Evolutionary conservation across 1,284 basidiomycete species (phyloP), one percentile per base, ranked within the genome.

Genomic region (Ganoderma resinaceum): DNA sequence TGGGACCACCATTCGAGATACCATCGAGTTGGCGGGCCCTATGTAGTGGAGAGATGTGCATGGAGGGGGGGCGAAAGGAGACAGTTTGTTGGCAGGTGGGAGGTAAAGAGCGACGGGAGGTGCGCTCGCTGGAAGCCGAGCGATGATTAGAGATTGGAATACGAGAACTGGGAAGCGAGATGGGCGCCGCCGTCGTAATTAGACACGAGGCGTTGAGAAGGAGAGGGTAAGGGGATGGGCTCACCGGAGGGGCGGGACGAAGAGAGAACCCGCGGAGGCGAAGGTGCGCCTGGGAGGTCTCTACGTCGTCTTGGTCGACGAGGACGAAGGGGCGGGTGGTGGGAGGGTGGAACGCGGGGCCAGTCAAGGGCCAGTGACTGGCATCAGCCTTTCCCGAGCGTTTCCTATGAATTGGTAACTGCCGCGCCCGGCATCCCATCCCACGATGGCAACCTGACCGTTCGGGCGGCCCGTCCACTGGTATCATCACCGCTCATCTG

Each of bases 41-140:
- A 57, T 72, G 77, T 20, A 74, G 68, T 58, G 43, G 69, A 20
- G 63, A 14, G 46, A 74, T 74, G 49, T 66, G 77, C 75, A 78
- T 78, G 69, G 46, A 60, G 61, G 42, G 62, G 70, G 68, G 65
- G 60, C 61, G 68, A 63, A 65, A 61, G 66, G 62, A 60, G 72
- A 71, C 68, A 63, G 70, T 60, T 64, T 66, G 69, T 38, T n/a
- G 40, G 37, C 35, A 26, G 37, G 38, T 23, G 42, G 43, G 64
- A 64, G 66, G 71, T 73, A 79, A 79, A 58, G 78, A 79, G 70
- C 71, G 78, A 75, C 76, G 68, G 70, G 74, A 75, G 73, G 70
- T 74, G 73, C 70, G 73, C 74, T 74, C 72, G 74, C 72, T 62
- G 61, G 65, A 64, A 38, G 71, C 66, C 68, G 74, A 70, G 72